Percentiles rank a stretch among this genome's conserved stretches.
These are phyloP conservation scores for Penicillium occitanis DNA, from an alignment of 2,329 filamentous ascomycete genomes.

Conservation along the genomic window DNA sequence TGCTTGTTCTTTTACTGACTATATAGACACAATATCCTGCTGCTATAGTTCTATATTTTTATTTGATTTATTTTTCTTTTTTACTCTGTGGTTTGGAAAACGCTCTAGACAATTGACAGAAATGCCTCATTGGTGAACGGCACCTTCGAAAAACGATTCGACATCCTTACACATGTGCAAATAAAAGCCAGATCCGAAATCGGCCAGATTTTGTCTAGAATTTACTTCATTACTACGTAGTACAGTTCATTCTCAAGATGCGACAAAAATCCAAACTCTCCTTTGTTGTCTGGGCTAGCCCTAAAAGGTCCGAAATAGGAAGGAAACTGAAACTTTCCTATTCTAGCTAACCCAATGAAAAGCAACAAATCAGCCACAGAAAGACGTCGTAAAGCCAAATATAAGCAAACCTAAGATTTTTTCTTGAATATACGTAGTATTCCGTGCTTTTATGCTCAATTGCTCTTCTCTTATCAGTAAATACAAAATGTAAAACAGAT, in stretches of 20 bases:
- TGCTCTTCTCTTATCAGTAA: not conserved
- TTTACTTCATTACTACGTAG: not conserved
- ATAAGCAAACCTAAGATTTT: too few relatives aligned
- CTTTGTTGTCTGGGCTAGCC: not conserved
- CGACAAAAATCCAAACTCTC: not conserved
- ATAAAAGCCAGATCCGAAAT: not conserved
- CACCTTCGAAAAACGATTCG: too few relatives aligned
- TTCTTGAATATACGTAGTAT: too few relatives aligned
- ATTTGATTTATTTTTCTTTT: not conserved
- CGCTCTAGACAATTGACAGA: not conserved
- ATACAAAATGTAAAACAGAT: not conserved
- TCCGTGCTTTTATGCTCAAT: too few relatives aligned
- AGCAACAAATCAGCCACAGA: not conserved
- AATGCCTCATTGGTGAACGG: not conserved
- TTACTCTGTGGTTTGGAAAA: not conserved
- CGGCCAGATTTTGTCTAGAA: not conserved
- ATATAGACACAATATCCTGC: not conserved
- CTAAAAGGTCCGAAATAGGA: constrained; percentile 9
- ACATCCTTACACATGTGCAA: not conserved
- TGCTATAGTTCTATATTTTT: not conserved
- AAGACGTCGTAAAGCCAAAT: too few relatives aligned
- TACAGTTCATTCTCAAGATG: not conserved
- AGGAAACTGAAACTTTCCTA: not conserved
- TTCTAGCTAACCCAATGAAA: not conserved
- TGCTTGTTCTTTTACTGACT: not conserved